phyloP scores from a whole-genome alignment of 768 basidiomycete species.

The Gymnopilus dilepis region DNA sequence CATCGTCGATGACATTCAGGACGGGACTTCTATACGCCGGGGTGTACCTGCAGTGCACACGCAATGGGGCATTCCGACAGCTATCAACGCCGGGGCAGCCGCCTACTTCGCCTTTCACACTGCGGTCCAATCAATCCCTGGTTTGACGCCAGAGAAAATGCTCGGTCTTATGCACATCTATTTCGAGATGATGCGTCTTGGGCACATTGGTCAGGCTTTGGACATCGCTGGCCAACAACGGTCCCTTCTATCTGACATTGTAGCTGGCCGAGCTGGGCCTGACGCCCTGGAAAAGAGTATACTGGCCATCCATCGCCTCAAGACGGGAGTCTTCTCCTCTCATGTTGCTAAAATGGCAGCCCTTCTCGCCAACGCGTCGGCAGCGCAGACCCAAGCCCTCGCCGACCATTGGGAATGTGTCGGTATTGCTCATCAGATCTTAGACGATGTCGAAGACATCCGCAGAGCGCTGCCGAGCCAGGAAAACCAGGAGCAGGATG shows the following conservation, averaged over 20 bases:
- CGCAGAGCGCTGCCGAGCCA: not conserved
- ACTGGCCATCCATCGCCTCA: not conserved
- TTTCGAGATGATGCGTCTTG: not conserved
- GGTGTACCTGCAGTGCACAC: not conserved
- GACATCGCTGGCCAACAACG: not conserved
- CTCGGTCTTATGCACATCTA: not conserved
- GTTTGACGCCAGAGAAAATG: not conserved
- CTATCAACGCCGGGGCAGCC: not conserved
- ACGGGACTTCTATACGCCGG: not conserved
- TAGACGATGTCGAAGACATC: constrained; percentile 2
- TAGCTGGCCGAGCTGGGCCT: not conserved
- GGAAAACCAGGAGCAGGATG: not conserved
- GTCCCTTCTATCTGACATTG: not conserved
- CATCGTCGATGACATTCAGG: constrained; percentile 2
- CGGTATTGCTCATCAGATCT: not conserved
- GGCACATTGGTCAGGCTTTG: not conserved
- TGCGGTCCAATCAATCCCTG: not conserved
- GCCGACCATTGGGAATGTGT: not conserved
- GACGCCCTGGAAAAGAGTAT: not conserved
- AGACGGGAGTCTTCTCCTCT: not conserved
- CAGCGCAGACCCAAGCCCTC: not conserved
- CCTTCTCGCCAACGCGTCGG: not conserved
- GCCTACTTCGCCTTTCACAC: constrained; percentile 2
- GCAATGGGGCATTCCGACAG: not conserved
- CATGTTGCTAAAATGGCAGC: not conserved